Evolutionary conservation across 225 moss, liverwort and hornwort genomes (phyloP).

Genomic region (Pleurozium schreberi): DNA sequence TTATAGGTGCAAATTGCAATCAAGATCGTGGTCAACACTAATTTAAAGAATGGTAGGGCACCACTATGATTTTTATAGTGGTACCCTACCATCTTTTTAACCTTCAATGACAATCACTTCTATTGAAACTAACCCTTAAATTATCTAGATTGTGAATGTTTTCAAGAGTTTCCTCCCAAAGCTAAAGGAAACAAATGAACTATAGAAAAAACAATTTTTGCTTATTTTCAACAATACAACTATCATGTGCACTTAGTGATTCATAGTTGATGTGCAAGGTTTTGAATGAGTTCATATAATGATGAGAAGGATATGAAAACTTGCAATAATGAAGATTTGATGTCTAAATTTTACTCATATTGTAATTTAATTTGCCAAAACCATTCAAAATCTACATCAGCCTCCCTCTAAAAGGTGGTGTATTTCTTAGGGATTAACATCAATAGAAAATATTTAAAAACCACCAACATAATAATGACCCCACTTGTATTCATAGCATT

Average conservation of each 20-base stretch:
- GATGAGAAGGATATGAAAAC: not conserved
- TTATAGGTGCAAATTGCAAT: too few relatives aligned
- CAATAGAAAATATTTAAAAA: not conserved
- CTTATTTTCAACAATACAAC: not conserved
- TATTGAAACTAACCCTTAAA: rapidly evolving
- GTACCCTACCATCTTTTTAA: not conserved
- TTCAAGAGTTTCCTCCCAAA: not conserved
- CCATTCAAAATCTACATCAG: not conserved
- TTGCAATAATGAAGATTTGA: not conserved
- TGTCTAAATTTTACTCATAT: not conserved
- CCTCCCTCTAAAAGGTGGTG: rapidly evolving
- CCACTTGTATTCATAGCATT: not conserved
- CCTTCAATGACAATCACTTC: not conserved
- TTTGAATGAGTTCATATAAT: not conserved
- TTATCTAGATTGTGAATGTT: not conserved
- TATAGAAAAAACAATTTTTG: not conserved
- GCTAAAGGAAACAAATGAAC: not conserved
- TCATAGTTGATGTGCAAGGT: not conserved
- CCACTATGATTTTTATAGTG: not conserved
- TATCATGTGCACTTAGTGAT: not conserved
- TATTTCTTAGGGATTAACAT: not conserved
- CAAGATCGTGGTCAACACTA: too few relatives aligned
- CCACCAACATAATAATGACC: rapidly evolving
- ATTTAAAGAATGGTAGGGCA: not conserved
- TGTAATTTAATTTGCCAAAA: not conserved